These are phyloP conservation scores for Tetrastigma voinierianum DNA, from an alignment of 164 flowering plant genomes.

Conservation along the genomic window DNA sequence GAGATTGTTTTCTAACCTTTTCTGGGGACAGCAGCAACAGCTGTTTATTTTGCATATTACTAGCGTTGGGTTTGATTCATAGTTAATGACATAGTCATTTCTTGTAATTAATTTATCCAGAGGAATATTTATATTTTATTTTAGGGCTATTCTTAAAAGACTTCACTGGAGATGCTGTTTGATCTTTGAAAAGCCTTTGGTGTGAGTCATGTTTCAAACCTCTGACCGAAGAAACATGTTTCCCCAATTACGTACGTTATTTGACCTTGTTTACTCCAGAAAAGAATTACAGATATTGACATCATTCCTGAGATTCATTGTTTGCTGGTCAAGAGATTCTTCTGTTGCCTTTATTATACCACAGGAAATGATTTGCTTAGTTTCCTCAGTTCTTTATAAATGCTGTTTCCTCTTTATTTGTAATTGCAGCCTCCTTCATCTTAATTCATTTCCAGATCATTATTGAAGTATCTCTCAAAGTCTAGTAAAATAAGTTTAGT, in stretches of 20 bases:
- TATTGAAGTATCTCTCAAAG: slow-evolving; percentile 92
- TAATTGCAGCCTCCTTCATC: slow-evolving; percentile 82
- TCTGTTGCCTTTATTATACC: background rate
- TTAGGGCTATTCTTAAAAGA: too few relatives aligned
- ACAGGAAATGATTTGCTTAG: background rate
- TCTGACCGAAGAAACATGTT: too few relatives aligned
- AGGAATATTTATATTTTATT: too few relatives aligned
- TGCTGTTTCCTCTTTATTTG: slow-evolving; percentile 10
- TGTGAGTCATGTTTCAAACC: too few relatives aligned
- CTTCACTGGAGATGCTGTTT: too few relatives aligned
- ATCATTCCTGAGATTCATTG: background rate
- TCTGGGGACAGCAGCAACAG: background rate
- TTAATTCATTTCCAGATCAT: slow-evolving; percentile 83
- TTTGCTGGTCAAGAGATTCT: background rate
- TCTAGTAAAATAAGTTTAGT: too few relatives aligned
- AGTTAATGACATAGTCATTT: too few relatives aligned
- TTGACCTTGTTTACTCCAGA: too few relatives aligned
- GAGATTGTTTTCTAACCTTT: background rate
- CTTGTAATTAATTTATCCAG: too few relatives aligned
- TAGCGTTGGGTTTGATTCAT: background rate
- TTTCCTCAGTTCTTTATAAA: slow-evolving; percentile 3
- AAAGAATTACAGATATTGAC: too few relatives aligned
- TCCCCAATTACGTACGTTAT: too few relatives aligned
- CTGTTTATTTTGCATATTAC: background rate
- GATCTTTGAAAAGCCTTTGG: too few relatives aligned